Base-by-base conservation (phyloP, 805 yeast species). In the Brettanomyces nanus region DNA sequence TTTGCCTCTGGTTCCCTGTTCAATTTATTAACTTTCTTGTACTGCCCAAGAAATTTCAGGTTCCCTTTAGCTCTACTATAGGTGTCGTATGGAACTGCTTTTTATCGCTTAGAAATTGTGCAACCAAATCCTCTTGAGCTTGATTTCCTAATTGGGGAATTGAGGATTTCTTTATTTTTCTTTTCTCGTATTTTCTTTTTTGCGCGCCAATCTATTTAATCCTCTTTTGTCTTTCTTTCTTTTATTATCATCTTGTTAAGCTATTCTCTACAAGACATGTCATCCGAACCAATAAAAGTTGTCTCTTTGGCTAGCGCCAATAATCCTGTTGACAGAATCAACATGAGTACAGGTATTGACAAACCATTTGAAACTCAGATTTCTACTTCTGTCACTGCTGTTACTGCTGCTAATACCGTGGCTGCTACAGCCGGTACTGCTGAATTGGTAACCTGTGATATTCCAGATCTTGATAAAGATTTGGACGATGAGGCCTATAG, bases 81-180 rank as follows among this genome's bases (percentile, higher is more conserved):
- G 90, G 95, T 21, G 94, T 90, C 15, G 63, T 90, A 27, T 90
- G 98, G 97, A 90, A 92, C 55, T 87, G 96, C 38, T 89, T 83
- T 62, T 63, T 90, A 35, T 86, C 95, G 0, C 76, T 85, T 72
- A 68, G 84, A 51, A 85, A 85, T 48, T n/a, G n/a, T n/a, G n/a
- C n/a, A n/a, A n/a, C n/a, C n/a, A n/a, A n/a, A n/a, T n/a, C n/a
- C n/a, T n/a, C n/a, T n/a, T n/a, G n/a, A n/a, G n/a, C n/a, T n/a
- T n/a, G n/a, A n/a, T n/a, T n/a, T n/a, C n/a, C n/a, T 9, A 14
- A 29, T 13, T 10, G 13, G 27, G 13, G 27, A 9, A 23, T 23
- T 23, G 27, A 10, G 27, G 9, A 9, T 23, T 23, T 23, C 27
- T 13, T 9, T 13, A 23, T 23, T 13, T 23, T 15, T 31, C 20